phyloP scores from a whole-genome alignment of 2,329 filamentous ascomycete species.

The Cladobotryum protrusum region DNA sequence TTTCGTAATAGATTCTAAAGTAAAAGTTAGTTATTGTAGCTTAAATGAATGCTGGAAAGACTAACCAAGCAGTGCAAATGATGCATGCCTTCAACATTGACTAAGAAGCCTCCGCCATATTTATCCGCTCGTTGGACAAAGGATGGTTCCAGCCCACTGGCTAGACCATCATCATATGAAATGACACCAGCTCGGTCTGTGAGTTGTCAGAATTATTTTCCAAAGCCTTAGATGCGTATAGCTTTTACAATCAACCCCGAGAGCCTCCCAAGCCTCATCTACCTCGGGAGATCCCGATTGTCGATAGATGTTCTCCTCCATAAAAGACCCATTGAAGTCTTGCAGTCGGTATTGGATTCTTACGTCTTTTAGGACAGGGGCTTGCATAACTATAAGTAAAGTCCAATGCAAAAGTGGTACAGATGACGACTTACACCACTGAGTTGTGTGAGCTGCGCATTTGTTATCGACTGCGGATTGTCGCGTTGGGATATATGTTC shows the following conservation, averaged over 20 bases:
- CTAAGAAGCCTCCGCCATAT: conserved; percentile 53
- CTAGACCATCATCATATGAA: conserved; percentile 40
- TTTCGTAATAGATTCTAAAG: conserved; percentile 52
- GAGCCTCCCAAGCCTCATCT: conserved; percentile 48
- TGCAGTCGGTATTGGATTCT: conserved; percentile 25
- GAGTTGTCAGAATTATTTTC: conserved; percentile 4
- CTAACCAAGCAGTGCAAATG: conserved; percentile 52
- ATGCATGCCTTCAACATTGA: conserved; percentile 52
- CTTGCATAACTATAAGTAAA: conserved; percentile 10
- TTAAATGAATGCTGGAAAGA: accelerated
- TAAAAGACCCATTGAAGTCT: conserved; percentile 51
- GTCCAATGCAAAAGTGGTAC: neutral
- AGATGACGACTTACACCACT: conserved; percentile 28
- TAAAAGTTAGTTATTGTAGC: neutral
- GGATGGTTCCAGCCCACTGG: conserved; percentile 44
- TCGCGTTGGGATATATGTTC: neutral
- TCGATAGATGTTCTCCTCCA: conserved; percentile 49
- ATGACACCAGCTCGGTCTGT: conserved; percentile 43
- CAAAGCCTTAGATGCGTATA: too few relatives aligned
- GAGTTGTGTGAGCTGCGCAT: conserved; percentile 28
- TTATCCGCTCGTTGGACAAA: conserved; percentile 50
- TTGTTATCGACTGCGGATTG: conserved; percentile 5
- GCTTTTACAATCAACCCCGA: conserved; percentile 39
- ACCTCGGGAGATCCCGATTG: conserved; percentile 44
- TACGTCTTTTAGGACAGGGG: conserved; percentile 30